These are phyloP conservation scores for Talaromyces marneffei DNA, from an alignment of 2,329 filamentous ascomycete species.

Conservation along the genomic window DNA sequence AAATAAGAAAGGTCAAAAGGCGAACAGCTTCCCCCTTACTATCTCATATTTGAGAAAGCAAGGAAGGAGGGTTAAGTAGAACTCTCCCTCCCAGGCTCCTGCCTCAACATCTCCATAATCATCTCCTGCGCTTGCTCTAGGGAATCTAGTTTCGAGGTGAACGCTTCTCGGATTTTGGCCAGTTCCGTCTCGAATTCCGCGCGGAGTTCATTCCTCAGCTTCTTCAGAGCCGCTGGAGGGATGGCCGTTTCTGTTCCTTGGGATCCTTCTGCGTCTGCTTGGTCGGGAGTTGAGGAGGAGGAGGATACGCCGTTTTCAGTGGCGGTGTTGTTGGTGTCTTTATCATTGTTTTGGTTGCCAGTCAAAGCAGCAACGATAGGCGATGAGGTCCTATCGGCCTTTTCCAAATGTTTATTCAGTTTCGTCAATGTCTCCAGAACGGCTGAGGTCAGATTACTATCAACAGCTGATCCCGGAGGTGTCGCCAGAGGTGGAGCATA, in stretches of 20 bases:
- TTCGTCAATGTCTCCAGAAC: slow-evolving; percentile 33
- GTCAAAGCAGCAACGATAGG: slow-evolving; percentile 24
- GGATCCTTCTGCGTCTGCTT: not conserved
- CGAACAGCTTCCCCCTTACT: not conserved
- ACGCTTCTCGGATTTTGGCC: slow-evolving; percentile 26
- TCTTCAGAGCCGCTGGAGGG: slow-evolving; percentile 21
- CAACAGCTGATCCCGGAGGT: slow-evolving; percentile 13
- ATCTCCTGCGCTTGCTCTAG: slow-evolving; percentile 37
- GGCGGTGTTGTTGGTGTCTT: not conserved
- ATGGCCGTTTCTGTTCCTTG: not conserved
- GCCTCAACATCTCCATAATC: slow-evolving; percentile 37
- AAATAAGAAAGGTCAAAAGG: not conserved
- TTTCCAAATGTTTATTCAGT: slow-evolving; percentile 33
- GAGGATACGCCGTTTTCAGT: not conserved
- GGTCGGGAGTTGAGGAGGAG: not conserved
- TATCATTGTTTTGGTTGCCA: not conserved
- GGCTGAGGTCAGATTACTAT: slow-evolving; percentile 24
- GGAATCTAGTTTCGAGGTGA: slow-evolving; percentile 34
- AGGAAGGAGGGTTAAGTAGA: not conserved
- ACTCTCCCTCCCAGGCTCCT: slow-evolving; percentile 22
- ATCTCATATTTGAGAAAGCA: no score
- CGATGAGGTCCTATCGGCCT: slow-evolving; percentile 18
- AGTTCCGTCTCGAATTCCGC: slow-evolving; percentile 30
- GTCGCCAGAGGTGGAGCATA: not conserved
- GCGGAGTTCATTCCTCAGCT: slow-evolving; percentile 27